phyloP scores from a whole-genome alignment of 2,329 filamentous ascomycete species.

The Fusarium penzigii region DNA sequence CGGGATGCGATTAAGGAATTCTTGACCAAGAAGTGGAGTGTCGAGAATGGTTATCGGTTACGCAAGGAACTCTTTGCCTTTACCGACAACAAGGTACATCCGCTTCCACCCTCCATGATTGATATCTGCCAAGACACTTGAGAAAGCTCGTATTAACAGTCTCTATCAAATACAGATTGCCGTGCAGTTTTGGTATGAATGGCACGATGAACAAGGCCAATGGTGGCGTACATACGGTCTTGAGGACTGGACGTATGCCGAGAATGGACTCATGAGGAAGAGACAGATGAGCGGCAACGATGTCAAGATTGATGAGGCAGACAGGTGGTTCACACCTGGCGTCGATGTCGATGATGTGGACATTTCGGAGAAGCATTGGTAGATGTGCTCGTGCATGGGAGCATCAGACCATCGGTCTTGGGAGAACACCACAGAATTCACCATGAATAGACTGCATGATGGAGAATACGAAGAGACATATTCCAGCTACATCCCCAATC shows the following conservation, averaged over 20 bases:
- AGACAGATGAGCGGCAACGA: conserved; percentile 77
- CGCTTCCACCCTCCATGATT: no score
- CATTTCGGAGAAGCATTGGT: conserved; percentile 71
- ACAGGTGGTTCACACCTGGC: conserved; percentile 70
- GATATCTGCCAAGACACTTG: no score
- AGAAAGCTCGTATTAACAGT: no score
- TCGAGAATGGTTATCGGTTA: conserved; percentile 70
- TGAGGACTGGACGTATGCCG: conserved; percentile 76
- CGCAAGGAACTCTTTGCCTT: conserved; percentile 86
- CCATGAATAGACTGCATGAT: no score
- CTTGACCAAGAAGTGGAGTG: conserved; percentile 71
- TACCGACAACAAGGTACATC: conserved; percentile 59
- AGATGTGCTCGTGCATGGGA: conserved; percentile 3
- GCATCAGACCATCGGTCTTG: no score
- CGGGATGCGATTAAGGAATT: conserved; percentile 68
- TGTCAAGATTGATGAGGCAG: conserved; percentile 59
- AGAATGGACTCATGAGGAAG: conserved; percentile 71
- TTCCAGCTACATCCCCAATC: no score
- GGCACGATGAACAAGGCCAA: conserved; percentile 66
- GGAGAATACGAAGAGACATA: no score
- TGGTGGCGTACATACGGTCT: conserved; percentile 90
- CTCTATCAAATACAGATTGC: conserved; percentile 57
- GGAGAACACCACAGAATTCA: no score
- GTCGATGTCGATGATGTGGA: conserved; percentile 68
- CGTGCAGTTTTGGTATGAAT: conserved; percentile 92